Base-by-base conservation (phyloP, 2,329 filamentous ascomycete species). In the Aspergillus sp. region DNA sequence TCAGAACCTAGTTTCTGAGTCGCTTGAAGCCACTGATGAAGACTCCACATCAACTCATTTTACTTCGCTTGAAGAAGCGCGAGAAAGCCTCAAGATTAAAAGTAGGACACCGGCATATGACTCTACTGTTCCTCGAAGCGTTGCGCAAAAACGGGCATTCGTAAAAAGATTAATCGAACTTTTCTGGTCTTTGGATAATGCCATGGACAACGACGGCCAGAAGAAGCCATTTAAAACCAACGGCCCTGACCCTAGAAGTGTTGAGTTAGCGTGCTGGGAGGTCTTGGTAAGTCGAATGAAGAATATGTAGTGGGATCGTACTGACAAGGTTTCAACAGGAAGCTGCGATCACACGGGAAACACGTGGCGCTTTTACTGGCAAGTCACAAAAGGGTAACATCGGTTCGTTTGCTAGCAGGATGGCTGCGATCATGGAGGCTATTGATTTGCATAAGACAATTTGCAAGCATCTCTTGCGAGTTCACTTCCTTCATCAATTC, bases 391-490 rank as follows among this genome's bases (percentile, higher is more conserved):
- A 65, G 44, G 54, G 34, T 7, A 56, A 62, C 13, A 42, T 59
- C 5, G 41, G 48, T n/a, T 62, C 57, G 5, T 72, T 71, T 41
- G 65, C 62, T n/a, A 56, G 65, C 30, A 59, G 62, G 20, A 62
- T 62, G 24, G 54, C 55, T 41, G 53, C 53, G 26, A 60, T 62
- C 5, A 59, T 69, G 4, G 54, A 64, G 9, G 56, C 56, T 17
- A 56, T 71, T 32, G 50, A 68, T 61, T 61, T 56, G 8, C 70
- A 70, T 30, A 77, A 77, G 61, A 72, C 73, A 0, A 72, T 76
- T 32, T 76, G 72, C 68, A 75, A 75, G 53, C 74, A 75, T 51
- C 58, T 76, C 11, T 57, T 75, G 15, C 74, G 75, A 48, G 61
- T 69, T 2, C 58, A 63, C 7, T 76, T 72, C 57, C 48, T 73